Percentiles rank a stretch among this genome's conserved stretches.
Evolutionary conservation across 208 protist genomes (phyloP).

Genomic region (Histomonas meleagridis): DNA sequence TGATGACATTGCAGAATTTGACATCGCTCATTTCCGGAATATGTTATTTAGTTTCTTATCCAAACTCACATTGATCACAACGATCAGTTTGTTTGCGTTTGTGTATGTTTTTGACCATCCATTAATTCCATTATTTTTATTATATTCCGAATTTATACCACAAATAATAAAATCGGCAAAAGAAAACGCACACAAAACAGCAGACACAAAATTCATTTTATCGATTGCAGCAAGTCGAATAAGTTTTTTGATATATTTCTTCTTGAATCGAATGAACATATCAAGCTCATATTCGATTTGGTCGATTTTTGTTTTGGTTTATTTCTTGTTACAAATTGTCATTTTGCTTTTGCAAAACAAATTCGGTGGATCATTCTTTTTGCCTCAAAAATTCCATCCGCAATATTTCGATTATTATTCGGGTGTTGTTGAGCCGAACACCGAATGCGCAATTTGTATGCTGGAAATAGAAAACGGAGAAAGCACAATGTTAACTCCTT

Average conservation of each 20-base stretch:
- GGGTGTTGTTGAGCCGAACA: background rate
- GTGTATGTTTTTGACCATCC: background rate
- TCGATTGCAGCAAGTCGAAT: background rate
- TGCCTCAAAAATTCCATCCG: background rate
- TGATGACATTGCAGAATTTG: background rate
- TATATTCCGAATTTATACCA: background rate
- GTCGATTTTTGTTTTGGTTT: background rate
- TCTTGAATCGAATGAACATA: background rate
- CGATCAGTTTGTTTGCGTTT: background rate
- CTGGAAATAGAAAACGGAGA: background rate
- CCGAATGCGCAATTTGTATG: constrained; percentile 21
- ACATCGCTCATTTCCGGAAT: background rate
- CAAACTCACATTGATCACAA: background rate
- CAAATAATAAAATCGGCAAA: background rate
- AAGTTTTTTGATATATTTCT: background rate
- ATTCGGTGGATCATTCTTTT: background rate
- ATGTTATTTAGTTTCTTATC: too few relatives aligned
- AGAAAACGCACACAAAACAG: background rate
- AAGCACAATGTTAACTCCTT: background rate
- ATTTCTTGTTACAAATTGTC: background rate
- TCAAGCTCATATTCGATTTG: background rate
- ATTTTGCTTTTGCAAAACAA: background rate
- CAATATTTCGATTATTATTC: background rate
- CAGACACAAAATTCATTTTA: background rate
- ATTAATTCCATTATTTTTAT: background rate